Evolutionary conservation across 208 protist genomes (phyloP), one percentile per base, ranked within the genome.

Genomic region (Leishmania arabica): DNA sequence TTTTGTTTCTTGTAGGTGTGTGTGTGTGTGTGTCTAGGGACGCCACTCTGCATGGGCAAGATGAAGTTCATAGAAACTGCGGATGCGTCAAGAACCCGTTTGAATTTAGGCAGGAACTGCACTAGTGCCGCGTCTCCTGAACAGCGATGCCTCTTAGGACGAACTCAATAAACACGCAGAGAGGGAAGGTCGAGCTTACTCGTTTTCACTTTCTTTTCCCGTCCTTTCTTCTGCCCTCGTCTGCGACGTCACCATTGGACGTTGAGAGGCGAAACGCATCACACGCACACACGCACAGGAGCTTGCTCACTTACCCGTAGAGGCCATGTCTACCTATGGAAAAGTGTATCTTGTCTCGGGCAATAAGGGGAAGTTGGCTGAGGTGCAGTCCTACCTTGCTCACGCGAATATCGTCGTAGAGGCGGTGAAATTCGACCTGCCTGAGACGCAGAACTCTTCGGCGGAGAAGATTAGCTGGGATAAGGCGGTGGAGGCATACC

Each of bases 361-460:
- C 31, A 99, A 99, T 84, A 92, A 85, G 5, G 99, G 99, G n/a
- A 99, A 99, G 85, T 89, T 99, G 31, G 84, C 84, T 34, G 99
- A 99, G 86, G 98, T 99, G 74, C 74, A 86, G 89, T 64, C 83
- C 76, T 86, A 97, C 97, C 77, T 93, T 93, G 60, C 87, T 71
- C n/a, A 77, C 34, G 51, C 42, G 17, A 47, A 77, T 9, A 37
- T 86, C 65, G 58, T 97, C 75, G 83, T 99, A 47, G 85, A 92
- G 37, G 88, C 85, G 21, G 64, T 93, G 7, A 85, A 91, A 47
- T 34, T 98, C 1, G 90, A 97, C 75, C 75, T 99, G 51, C 95
- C 98, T 7, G 99, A 99, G 90, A 83, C 99, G 47, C 99, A 99
- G 88, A 97, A 96, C 60, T 84, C 92, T 62, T 93, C 95, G 13